Percentiles rank a stretch among this genome's conserved stretches.
Evolutionary conservation across 768 basidiomycete species (phyloP).

Genomic region (Leucosporidium yakuticum): DNA sequence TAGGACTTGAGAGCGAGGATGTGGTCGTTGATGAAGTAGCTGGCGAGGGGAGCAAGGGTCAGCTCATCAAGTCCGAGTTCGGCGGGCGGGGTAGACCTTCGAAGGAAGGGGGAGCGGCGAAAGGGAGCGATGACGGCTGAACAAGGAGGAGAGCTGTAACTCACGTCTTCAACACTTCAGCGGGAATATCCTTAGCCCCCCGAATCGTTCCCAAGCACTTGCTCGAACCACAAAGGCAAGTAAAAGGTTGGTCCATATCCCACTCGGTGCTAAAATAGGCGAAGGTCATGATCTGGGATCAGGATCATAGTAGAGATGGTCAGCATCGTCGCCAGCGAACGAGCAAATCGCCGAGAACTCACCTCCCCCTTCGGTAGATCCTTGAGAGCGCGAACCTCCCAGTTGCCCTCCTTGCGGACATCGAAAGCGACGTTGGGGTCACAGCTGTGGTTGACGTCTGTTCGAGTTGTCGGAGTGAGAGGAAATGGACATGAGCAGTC

Average conservation of each 20-base stretch:
- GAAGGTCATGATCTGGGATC: constrained; percentile 48
- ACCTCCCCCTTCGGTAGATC: constrained; percentile 41
- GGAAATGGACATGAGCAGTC: constrained; percentile 2
- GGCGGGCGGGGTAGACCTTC: background rate
- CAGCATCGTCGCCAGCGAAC: background rate
- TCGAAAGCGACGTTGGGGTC: constrained; percentile 57
- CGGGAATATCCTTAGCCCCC: constrained; percentile 31
- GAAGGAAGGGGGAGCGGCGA: too few relatives aligned
- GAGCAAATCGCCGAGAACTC: background rate
- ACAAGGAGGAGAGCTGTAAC: background rate
- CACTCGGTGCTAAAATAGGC: constrained; percentile 67
- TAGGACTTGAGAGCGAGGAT: constrained; percentile 25
- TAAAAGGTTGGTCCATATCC: constrained; percentile 61
- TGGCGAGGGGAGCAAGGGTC: background rate
- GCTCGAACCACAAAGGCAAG: constrained; percentile 51
- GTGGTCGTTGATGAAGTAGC: constrained; percentile 31
- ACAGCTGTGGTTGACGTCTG: constrained; percentile 59
- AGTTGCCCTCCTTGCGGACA: constrained; percentile 48
- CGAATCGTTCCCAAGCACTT: constrained; percentile 24
- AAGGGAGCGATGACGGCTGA: background rate
- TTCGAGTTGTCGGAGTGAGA: background rate
- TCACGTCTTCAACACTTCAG: constrained; percentile 17
- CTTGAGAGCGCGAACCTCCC: constrained; percentile 52
- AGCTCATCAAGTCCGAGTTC: background rate
- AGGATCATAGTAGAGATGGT: background rate